These are phyloP conservation scores for Oryza officinalis DNA, from an alignment of 176 grass and related monocot species.

Conservation along the genomic window DNA sequence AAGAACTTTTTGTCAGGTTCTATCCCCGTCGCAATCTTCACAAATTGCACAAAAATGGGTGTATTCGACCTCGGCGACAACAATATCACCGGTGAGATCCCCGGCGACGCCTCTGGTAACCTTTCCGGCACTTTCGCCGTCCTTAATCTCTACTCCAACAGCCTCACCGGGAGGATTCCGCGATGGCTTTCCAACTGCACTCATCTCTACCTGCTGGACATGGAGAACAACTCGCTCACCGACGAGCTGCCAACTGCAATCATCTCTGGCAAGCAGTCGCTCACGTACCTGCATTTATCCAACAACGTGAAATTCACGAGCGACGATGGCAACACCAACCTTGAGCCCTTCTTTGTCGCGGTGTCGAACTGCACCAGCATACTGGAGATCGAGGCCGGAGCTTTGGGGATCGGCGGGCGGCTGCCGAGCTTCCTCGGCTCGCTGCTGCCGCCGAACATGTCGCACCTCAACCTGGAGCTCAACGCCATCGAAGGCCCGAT, in stretches of 20 bases:
- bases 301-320: constrained; percentile 46
- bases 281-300: constrained; percentile 60
- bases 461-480: constrained; percentile 48
- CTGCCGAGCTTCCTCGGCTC: constrained; percentile 40
- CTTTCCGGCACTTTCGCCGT: background rate
- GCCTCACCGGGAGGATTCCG: constrained; percentile 52
- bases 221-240: constrained; percentile 58
- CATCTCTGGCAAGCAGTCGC: background rate
- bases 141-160: constrained; percentile 69
- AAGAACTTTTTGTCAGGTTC: constrained; percentile 46
- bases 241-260: constrained; percentile 57
- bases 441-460: constrained; percentile 32
- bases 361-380: constrained; percentile 58
- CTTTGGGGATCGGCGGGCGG: constrained; percentile 47
- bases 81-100: constrained; percentile 51
- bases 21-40: constrained; percentile 58
- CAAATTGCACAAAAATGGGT: constrained; percentile 40
- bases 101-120: background rate
- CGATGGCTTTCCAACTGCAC: constrained; percentile 72
- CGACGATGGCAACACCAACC: constrained; percentile 57
- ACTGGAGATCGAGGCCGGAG: constrained; percentile 54
- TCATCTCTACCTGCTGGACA: background rate
- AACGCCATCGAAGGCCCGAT: constrained; percentile 73
- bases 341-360: constrained; percentile 72
- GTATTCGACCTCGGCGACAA: constrained; percentile 51